A percentile compares a stretch with the other conserved stretches of the same genome.
These are phyloP conservation scores for Aspergillus sp. DNA, from an alignment of 2,329 filamentous ascomycete species.

Conservation along the genomic window DNA sequence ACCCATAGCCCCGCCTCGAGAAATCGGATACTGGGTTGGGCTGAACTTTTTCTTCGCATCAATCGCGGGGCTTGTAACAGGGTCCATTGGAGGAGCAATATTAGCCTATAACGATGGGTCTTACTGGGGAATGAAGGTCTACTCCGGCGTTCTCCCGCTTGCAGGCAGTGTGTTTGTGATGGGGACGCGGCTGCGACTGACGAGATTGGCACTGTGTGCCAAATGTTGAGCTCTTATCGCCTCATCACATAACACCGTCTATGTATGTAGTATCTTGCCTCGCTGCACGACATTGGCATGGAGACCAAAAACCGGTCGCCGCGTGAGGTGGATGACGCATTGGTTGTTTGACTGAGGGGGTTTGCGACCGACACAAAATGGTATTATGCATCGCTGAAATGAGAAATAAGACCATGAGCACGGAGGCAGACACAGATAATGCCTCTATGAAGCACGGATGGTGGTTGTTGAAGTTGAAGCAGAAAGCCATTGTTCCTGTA, in stretches of 20 bases:
- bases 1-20: conserved; percentile 65
- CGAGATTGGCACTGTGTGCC: not conserved
- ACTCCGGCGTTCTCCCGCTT: conserved; percentile 58
- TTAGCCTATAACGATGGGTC: conserved; percentile 53
- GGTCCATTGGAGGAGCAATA: conserved; percentile 66
- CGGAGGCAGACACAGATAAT: too few species aligned
- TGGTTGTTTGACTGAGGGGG: too few species aligned
- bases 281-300: too few species aligned
- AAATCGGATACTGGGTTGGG: conserved; percentile 68
- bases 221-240: not conserved
- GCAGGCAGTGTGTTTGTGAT: conserved; percentile 31
- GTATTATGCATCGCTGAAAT: too few species aligned
- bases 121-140: conserved; percentile 64
- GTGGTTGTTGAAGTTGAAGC: too few species aligned
- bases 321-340: too few species aligned
- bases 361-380: too few species aligned
- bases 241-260: too few species aligned
- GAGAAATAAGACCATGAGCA: too few species aligned
- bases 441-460: too few species aligned
- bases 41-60: conserved; percentile 60
- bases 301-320: too few species aligned
- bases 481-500: not conserved
- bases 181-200: not conserved
- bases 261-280: too few species aligned
- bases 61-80: conserved; percentile 65